Conservation (phyloP, 345 rosid species). For the Sisymbrium irio region DNA sequence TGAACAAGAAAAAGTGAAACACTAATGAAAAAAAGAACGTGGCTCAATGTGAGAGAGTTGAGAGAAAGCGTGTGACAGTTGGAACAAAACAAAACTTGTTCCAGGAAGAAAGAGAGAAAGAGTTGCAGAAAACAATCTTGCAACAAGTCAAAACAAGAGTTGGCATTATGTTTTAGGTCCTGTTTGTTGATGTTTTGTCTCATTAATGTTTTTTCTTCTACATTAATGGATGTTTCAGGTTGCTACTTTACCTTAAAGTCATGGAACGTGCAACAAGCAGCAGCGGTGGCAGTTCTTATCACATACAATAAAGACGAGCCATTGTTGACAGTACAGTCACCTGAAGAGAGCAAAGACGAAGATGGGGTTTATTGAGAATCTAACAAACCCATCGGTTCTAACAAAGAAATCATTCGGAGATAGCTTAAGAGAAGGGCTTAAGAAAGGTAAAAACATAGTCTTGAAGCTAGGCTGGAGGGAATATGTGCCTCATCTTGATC, state of each 20-base stretch:
- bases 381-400: conserved; percentile 76
- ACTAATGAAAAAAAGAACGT: no score
- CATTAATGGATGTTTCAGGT: conserved; percentile 37
- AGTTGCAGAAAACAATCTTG: no score
- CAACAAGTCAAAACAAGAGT: no score
- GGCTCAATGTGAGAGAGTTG: no score
- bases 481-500: conserved; percentile 91
- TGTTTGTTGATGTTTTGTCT: conserved; percentile 7
- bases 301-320: conserved; percentile 74
- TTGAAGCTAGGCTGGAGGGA: conserved; percentile 86
- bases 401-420: conserved; percentile 69
- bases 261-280: conserved; percentile 87
- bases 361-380: conserved; percentile 71
- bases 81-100: no score
- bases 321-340: conserved; percentile 89
- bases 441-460: conserved; percentile 57
- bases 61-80: no score
- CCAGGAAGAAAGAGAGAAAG: no score
- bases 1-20: no score
- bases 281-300: conserved; percentile 85
- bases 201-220: neutral
- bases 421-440: conserved; percentile 61
- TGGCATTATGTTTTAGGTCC: neutral
- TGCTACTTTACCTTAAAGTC: conserved; percentile 87
- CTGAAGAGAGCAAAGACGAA: conserved; percentile 50